Evolutionary conservation across 495 filamentous ascomycete species (phyloP).

Genomic region (Talaromyces thailandensis): DNA sequence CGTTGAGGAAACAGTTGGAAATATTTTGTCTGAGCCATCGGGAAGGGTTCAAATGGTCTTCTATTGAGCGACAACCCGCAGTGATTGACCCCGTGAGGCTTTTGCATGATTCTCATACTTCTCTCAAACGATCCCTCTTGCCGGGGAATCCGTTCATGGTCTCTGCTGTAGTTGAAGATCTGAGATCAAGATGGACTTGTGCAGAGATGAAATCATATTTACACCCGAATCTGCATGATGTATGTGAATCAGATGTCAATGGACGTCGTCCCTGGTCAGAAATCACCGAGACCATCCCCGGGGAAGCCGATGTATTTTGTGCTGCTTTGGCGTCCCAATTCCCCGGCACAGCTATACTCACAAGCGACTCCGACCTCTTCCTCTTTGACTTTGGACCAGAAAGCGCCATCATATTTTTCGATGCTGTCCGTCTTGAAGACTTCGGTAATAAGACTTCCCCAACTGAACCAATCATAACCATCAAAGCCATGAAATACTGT

Average conservation of each 20-base stretch:
- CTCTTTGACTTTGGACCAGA: conserved; percentile 51
- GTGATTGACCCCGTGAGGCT: conserved; percentile 13
- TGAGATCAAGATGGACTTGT: conserved; percentile 31
- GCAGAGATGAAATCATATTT: conserved; percentile 13
- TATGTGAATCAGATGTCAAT: neutral
- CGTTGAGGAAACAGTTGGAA: conserved; percentile 30
- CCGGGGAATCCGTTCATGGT: conserved; percentile 59
- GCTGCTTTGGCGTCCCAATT: conserved; percentile 41
- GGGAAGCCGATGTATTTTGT: conserved; percentile 66
- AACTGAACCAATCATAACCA: conserved; percentile 13
- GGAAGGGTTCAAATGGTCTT: conserved; percentile 1
- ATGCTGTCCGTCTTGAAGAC: conserved; percentile 28
- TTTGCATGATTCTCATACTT: conserved; percentile 14
- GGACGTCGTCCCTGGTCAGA: conserved; percentile 34
- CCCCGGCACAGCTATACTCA: conserved; percentile 45
- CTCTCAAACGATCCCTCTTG: conserved; percentile 22
- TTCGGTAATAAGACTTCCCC: conserved; percentile 10
- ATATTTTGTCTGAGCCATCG: conserved; percentile 16
- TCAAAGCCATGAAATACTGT: conserved; percentile 25
- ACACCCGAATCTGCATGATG: conserved; percentile 2
- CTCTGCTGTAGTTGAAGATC: conserved; percentile 54
- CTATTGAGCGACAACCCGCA: neutral
- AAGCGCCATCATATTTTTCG: conserved; percentile 51
- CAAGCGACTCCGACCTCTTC: conserved; percentile 68
- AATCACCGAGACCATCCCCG: conserved; percentile 48